Evolutionary conservation across 2,329 filamentous ascomycete genomes (phyloP).

Genomic region (Fusarium virguliforme): DNA sequence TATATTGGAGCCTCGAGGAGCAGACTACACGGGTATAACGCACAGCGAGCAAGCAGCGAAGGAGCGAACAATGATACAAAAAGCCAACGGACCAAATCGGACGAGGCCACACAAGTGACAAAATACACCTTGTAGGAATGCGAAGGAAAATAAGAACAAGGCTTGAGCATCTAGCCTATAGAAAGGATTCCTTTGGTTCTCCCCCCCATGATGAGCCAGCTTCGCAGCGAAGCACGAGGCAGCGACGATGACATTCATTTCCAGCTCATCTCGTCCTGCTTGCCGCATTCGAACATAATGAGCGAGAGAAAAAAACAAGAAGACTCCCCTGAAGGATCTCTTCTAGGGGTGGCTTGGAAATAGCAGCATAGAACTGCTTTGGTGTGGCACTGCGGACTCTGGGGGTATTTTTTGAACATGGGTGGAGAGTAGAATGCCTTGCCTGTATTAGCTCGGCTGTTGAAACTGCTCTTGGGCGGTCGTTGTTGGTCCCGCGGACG

Average conservation of each 20-base stretch:
- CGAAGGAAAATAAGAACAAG: too few relatives aligned
- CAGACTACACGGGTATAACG: background rate
- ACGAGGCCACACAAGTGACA: too few relatives aligned
- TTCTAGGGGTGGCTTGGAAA: background rate
- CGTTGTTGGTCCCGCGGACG: background rate
- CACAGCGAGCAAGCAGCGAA: background rate
- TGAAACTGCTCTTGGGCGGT: background rate
- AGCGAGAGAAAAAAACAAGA: background rate
- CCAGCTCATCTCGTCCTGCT: slow-evolving; percentile 23
- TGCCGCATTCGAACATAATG: slow-evolving; percentile 9
- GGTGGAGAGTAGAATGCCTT: too few relatives aligned
- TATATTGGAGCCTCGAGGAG: slow-evolving; percentile 1
- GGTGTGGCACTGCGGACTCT: slow-evolving; percentile 9
- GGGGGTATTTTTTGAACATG: background rate
- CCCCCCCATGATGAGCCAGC: slow-evolving; percentile 12
- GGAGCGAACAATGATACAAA: background rate
- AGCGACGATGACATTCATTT: slow-evolving; percentile 31
- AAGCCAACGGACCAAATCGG: too few relatives aligned
- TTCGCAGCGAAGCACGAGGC: slow-evolving; percentile 14
- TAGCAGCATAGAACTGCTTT: background rate
- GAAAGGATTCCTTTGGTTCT: slow-evolving; percentile 25
- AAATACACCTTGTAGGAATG: too few relatives aligned
- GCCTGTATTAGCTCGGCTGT: background rate
- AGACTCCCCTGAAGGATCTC: background rate
- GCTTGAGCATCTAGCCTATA: slow-evolving; percentile 17